Conservation (phyloP, 345 rosid genomes). For the Clarkia xantiana region DNA sequence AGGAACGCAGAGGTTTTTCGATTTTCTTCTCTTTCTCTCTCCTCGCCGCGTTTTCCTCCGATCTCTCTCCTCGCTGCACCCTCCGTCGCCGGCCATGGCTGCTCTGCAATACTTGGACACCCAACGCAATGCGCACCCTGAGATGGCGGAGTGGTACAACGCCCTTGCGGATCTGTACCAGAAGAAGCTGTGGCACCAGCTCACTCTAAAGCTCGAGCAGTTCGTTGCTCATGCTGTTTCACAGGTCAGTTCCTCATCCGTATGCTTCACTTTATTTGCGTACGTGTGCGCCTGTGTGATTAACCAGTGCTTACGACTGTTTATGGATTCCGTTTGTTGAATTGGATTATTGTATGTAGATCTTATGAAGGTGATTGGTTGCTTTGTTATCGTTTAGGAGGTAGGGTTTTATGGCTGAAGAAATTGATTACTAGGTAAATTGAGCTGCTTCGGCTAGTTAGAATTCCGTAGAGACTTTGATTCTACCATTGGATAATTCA, state of each 20-base stretch:
- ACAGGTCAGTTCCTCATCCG: slow-evolving; percentile 33
- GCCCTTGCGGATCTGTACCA: slow-evolving; percentile 88
- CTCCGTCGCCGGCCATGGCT: slow-evolving; percentile 37
- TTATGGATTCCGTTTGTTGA: too few species aligned
- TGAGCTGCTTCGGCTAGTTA: background rate
- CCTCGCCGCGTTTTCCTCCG: background rate
- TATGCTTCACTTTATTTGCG: background rate
- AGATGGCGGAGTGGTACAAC: slow-evolving; percentile 84
- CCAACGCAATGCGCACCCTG: slow-evolving; percentile 55
- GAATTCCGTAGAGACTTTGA: too few species aligned
- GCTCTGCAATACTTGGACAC: slow-evolving; percentile 83
- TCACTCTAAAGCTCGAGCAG: slow-evolving; percentile 92
- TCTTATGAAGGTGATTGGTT: background rate
- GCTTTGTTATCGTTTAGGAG: background rate
- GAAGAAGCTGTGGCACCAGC: slow-evolving; percentile 99
- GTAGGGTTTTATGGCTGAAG: background rate
- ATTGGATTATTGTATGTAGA: background rate
- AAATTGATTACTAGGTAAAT: background rate
- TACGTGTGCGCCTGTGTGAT: background rate
- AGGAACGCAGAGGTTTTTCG: slow-evolving; percentile 3
- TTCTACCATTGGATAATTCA: too few species aligned
- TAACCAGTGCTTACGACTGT: background rate
- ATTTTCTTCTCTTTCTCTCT: background rate
- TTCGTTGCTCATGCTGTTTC: slow-evolving; percentile 74
- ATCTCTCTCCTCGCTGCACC: background rate